phyloP scores from a whole-genome alignment of 2,329 filamentous ascomycete species.

The Fusarium albosuccineum region DNA sequence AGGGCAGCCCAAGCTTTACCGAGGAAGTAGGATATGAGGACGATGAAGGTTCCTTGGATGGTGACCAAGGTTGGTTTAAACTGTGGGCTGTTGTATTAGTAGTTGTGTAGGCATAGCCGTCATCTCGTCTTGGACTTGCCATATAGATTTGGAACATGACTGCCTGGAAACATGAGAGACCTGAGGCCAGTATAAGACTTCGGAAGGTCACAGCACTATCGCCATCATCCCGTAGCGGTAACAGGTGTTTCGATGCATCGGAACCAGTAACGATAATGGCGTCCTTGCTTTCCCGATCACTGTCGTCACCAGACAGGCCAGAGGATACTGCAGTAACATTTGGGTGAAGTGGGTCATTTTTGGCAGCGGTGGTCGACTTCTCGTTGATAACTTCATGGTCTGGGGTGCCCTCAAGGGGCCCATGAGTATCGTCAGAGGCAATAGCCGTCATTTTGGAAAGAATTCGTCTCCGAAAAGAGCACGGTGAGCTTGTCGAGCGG shows the following conservation, averaged over 20 bases:
- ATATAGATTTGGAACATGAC: constrained; percentile 68
- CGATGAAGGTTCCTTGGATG: constrained; percentile 67
- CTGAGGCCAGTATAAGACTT: constrained; percentile 62
- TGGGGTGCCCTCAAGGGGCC: constrained; percentile 2
- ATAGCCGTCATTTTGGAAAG: constrained; percentile 1
- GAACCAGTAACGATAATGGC: constrained; percentile 64
- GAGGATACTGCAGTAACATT: constrained; percentile 14
- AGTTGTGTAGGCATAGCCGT: neutral
- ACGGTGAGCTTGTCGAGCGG: too few relatives aligned
- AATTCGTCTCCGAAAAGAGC: too few relatives aligned
- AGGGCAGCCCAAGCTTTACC: constrained; percentile 55
- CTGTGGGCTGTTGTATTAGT: constrained; percentile 45
- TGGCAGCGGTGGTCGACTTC: constrained; percentile 19
- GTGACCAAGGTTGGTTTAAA: constrained; percentile 65
- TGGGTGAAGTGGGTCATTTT: constrained; percentile 4
- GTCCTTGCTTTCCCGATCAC: constrained; percentile 55
- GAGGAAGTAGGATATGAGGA: constrained; percentile 68
- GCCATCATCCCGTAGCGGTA: constrained; percentile 66
- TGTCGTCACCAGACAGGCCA: constrained; percentile 38
- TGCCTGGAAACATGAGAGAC: constrained; percentile 65
- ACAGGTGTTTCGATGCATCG: constrained; percentile 62
- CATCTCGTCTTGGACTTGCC: constrained; percentile 50
- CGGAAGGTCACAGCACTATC: constrained; percentile 66
- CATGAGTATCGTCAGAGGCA: neutral
- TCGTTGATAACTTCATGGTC: constrained; percentile 28